Evolutionary conservation across 1,139 yeast species (phyloP), one percentile per base, ranked within the genome.

Genomic region (Scheffersomyces lignicola): DNA sequence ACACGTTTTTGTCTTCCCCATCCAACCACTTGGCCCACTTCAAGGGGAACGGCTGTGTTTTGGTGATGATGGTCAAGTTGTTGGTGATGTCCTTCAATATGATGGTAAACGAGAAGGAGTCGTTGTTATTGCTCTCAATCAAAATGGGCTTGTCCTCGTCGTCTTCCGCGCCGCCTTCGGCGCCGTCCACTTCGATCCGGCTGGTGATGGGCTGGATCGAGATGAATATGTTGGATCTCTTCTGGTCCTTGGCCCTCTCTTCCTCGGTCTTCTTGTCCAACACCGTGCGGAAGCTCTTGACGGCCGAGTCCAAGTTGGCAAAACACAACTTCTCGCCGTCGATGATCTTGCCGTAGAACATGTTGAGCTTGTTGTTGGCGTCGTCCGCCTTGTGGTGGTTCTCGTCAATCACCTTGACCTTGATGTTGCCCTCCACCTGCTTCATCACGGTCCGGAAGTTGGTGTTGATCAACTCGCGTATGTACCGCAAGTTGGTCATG

Each of bases 281-380:
- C 31, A 37, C 42, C 48, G 34, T 47, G 42, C 34, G 44, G 48
- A 65, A 73, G 39, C 69, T 65, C 51, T 75, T 78, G 43, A 82
- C 73, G 16, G 84, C 78, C 39, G 80, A 80, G 31, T 89, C 96
- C 48, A 90, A 72, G 55, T 88, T 89, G 5, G 97, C 97, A 49
- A 78, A 71, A 30, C 95, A 85, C 42, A 90, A 73, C 56, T 90
- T 90, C 50, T 85, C 94, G n/a, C 95, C 97, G 53, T 87, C 96
- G 32, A 79, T 76, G 3, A 79, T 53, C 43, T 85, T 83, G 7
- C 97, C 97, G 31, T 74, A 67, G 54, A 89, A 87, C 49, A 87
- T 60, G 44, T 83, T 83, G 53, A 90, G 72, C 38, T 77, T 76
- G 22, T 41, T 37, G 11, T 34, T 30, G n/a, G 36, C 36, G 24